phyloP scores from a whole-genome alignment of 306 rosid genomes.

The Acmispon strigosus region DNA sequence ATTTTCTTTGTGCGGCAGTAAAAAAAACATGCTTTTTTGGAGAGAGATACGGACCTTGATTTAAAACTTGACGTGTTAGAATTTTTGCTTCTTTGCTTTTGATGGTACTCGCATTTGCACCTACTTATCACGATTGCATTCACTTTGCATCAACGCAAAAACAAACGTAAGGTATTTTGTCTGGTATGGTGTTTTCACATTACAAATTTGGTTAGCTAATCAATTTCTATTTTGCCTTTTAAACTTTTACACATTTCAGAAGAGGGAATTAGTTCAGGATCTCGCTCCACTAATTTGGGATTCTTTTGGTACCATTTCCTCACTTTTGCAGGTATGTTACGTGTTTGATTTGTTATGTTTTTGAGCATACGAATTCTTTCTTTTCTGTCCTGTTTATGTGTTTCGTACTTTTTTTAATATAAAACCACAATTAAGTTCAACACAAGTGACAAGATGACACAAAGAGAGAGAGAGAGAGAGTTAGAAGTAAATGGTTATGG shows the following conservation, averaged over 20 bases:
- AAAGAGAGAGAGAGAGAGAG: too few relatives aligned
- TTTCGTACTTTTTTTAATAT: too few relatives aligned
- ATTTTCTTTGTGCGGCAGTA: too few relatives aligned
- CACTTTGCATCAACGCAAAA: too few relatives aligned
- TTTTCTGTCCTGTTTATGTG: neutral
- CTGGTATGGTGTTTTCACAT: too few relatives aligned
- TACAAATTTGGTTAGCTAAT: neutral
- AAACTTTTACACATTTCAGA: constrained; percentile 24
- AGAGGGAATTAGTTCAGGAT: constrained; percentile 63
- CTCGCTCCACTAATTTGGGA: constrained; percentile 78
- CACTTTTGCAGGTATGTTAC: constrained; percentile 43
- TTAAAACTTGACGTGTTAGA: too few relatives aligned
- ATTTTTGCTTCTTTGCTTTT: too few relatives aligned
- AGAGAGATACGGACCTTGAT: too few relatives aligned
- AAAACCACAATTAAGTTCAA: neutral
- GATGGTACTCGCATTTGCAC: too few relatives aligned
- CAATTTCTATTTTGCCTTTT: neutral
- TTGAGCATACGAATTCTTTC: neutral
- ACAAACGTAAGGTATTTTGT: too few relatives aligned
- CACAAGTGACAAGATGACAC: neutral
- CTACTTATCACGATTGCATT: too few relatives aligned
- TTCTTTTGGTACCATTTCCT: constrained; percentile 77
- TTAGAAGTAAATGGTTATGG: neutral
- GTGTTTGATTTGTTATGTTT: neutral
- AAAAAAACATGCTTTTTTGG: too few relatives aligned